Evolutionary conservation across 768 basidiomycete species (phyloP), one percentile per base, ranked within the genome.

Genomic region (Boletellus emodensis): DNA sequence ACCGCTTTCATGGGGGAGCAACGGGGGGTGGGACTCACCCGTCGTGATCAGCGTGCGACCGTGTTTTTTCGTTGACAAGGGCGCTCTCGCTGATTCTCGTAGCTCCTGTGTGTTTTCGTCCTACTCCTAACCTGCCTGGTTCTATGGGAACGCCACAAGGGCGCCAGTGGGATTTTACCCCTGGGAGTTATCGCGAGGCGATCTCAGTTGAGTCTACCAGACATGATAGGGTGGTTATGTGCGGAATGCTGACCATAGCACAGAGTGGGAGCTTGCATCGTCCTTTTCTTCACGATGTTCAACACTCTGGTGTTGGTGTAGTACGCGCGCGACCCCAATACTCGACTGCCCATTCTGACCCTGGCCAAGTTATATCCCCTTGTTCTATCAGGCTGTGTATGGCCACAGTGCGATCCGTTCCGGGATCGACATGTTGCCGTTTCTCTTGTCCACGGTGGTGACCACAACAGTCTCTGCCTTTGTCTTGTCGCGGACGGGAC

Each of bases 371-470:
- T 60, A 60, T 34, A 46, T 61, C 28, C 60, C 58, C 6, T 39
- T 61, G 18, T 41, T 60, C 24, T 61, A 55, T 47, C 56, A 61
- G 53, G 60, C 52, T 13, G 56, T 55, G 1, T 57, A 52, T 13
- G 36, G 38, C n/a, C 58, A 58, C 47, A 60, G 49, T 35, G 30
- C 60, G 6, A 49, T 56, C 42, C 55, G 35, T 17, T 62, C 62
- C 15, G 62, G 58, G 12, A 48, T 62, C 9, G 56, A 62, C 43
- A 52, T 62, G 40, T 46, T 62, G 13, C 61, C 62, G 7, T 60
- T 56, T 43, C 18, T 63, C 17, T 34, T 63, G 6, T 48, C 46
- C 6, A 44, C 48, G 30, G 51, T 48, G 15, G n/a, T 53, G 15
- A 49, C 56, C 15, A 41, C 53, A 1, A 48, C 57, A 10, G 6